Conservation (phyloP, 2,329 filamentous ascomycete species). For the Ascochyta lentis region DNA sequence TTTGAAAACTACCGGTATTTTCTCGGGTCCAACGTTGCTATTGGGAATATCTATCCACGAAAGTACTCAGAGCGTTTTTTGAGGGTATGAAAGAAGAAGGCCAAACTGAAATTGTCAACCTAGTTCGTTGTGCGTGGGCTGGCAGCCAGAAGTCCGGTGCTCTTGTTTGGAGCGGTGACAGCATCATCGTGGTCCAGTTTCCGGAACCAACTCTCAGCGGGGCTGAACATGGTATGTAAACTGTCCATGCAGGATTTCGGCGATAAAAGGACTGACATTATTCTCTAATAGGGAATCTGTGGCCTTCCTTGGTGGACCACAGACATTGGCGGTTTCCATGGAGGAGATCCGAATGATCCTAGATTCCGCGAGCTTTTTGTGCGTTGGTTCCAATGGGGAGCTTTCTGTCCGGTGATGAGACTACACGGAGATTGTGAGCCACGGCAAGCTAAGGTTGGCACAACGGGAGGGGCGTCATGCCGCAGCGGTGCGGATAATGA, state of each 20-base stretch:
- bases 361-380: constrained; percentile 69
- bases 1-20: constrained; percentile 72
- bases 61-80: constrained; percentile 67
- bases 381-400: constrained; percentile 73
- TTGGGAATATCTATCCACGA: constrained; percentile 67
- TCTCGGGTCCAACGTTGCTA: constrained; percentile 59
- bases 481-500: constrained; percentile 64
- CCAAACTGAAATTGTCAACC: constrained; percentile 65
- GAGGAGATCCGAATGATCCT: constrained; percentile 63
- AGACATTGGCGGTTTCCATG: constrained; percentile 74
- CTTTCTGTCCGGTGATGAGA: constrained; percentile 72
- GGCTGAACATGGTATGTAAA: constrained; percentile 64
- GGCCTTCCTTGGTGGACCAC: constrained; percentile 74
- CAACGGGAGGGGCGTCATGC: constrained; percentile 47
- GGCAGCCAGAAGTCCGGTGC: constrained; percentile 69
- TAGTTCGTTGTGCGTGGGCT: constrained; percentile 64
- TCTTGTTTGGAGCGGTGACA: constrained; percentile 72
- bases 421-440: constrained; percentile 72
- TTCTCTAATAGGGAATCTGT: no score
- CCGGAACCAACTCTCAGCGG: constrained; percentile 66
- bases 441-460: constrained; percentile 54
- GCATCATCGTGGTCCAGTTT: constrained; percentile 68
- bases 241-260: no score
- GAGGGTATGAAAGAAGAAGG: constrained; percentile 63
- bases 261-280: no score